phyloP scores from a whole-genome alignment of 164 flowering plant genomes.

The Umbellularia californica region DNA sequence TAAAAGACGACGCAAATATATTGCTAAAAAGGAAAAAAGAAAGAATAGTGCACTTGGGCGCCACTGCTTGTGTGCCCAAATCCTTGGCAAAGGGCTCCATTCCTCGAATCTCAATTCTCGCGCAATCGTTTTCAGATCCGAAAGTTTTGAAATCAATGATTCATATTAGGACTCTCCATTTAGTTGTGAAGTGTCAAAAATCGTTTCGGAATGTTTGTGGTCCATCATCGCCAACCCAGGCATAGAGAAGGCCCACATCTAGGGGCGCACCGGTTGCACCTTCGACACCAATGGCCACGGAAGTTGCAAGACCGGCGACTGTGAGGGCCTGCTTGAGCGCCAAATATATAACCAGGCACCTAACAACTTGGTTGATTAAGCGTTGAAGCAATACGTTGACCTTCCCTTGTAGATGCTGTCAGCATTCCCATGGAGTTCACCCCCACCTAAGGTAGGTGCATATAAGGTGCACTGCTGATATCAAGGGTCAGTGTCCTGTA shows the following conservation, averaged over 20 bases:
- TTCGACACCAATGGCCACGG: slow-evolving; percentile 19
- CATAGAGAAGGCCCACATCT: slow-evolving; percentile 16
- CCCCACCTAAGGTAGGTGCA: slow-evolving; percentile 6
- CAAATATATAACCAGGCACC: slow-evolving; percentile 22
- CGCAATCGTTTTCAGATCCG: too few relatives aligned
- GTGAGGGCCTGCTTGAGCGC: slow-evolving; percentile 15
- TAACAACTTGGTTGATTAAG: slow-evolving; percentile 24
- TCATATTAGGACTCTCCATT: neutral
- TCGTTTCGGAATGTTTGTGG: neutral
- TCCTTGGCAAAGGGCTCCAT: too few relatives aligned
- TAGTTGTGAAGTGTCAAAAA: neutral
- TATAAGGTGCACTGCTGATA: slow-evolving; percentile 16
- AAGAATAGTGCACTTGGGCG: too few relatives aligned
- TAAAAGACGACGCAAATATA: too few relatives aligned
- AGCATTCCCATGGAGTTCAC: slow-evolving; percentile 26
- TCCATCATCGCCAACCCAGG: neutral
- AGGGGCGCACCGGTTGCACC: slow-evolving; percentile 29
- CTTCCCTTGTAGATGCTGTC: slow-evolving; percentile 28
- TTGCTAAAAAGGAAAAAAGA: too few relatives aligned
- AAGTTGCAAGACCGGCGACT: slow-evolving; percentile 29
- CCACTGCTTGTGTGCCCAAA: too few relatives aligned
- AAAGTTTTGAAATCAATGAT: neutral
- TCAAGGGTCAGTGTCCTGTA: slow-evolving; percentile 21
- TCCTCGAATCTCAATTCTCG: too few relatives aligned
- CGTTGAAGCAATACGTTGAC: slow-evolving; percentile 9